These are phyloP conservation scores for Aspergillus sp. DNA, from an alignment of 2,329 filamentous ascomycete genomes.

Conservation along the genomic window DNA sequence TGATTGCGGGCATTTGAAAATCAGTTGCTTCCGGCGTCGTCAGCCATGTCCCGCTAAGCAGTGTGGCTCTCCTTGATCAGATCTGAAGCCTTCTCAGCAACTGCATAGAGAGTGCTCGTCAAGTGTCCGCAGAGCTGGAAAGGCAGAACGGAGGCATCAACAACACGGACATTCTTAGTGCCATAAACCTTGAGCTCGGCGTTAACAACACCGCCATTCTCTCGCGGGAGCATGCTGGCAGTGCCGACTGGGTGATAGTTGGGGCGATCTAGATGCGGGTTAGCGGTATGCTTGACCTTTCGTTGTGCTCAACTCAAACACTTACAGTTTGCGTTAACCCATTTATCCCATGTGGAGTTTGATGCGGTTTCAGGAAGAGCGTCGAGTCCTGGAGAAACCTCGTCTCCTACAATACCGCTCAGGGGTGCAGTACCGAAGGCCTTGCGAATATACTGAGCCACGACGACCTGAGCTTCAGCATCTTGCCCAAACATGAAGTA, in stretches of 20 bases:
- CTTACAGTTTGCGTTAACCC: conserved; percentile 28
- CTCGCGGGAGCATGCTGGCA: conserved; percentile 7
- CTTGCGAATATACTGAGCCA: conserved; percentile 18
- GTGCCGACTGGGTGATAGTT: conserved; percentile 11
- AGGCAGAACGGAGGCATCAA: conserved; percentile 17
- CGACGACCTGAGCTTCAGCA: conserved; percentile 18
- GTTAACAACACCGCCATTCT: conserved; percentile 6
- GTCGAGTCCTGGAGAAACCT: conserved; percentile 23
- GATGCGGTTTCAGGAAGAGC: conserved; percentile 21
- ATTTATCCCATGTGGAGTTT: conserved; percentile 23
- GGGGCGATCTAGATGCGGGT: not conserved
- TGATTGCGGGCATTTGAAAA: not conserved
- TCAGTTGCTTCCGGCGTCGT: not conserved
- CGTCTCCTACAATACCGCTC: conserved; percentile 20
- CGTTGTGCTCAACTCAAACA: not conserved
- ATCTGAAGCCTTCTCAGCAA: conserved; percentile 16
- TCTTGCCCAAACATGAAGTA: conserved; percentile 29
- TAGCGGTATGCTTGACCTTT: not conserved
- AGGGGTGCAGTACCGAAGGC: not conserved
- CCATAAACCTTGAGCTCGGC: conserved; percentile 4
- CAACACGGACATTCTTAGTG: conserved; percentile 12
- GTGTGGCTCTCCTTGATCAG: conserved; percentile 1
- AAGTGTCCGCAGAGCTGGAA: conserved; percentile 16
- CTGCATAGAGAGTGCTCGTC: conserved; percentile 15
- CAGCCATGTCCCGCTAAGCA: not conserved